Percentiles rank a stretch among this genome's conserved stretches.
Evolutionary conservation across 2,329 filamentous ascomycete species (phyloP).

Genomic region (Penicillium italicum): DNA sequence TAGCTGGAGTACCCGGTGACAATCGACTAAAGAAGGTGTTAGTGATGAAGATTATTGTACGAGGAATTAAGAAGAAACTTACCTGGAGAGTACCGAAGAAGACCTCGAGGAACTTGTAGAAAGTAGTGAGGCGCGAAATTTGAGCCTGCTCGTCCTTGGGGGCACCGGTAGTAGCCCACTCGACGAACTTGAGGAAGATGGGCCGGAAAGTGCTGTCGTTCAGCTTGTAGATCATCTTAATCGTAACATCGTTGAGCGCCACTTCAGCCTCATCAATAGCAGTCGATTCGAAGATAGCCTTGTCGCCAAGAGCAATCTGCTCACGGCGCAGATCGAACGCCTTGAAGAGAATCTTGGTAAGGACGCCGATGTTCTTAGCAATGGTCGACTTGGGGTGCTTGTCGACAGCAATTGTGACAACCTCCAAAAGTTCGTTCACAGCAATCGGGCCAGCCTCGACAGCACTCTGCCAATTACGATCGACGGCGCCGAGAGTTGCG

Average conservation of each 20-base stretch:
- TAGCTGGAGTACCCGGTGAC: conserved; percentile 90
- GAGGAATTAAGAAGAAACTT: conserved; percentile 11
- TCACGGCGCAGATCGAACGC: conserved; percentile 50
- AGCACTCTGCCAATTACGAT: conserved; percentile 68
- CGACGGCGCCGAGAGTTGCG: conserved; percentile 69
- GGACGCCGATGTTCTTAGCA: conserved; percentile 65
- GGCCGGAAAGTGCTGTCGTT: conserved; percentile 93
- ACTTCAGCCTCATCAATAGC: conserved; percentile 59
- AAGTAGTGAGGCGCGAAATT: conserved; percentile 64
- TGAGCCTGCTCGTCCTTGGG: conserved; percentile 59
- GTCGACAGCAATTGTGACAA: conserved; percentile 69
- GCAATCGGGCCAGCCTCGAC: conserved; percentile 61
- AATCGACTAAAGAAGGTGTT: conserved; percentile 57
- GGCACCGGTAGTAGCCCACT: conserved; percentile 66
- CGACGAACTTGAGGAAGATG: conserved; percentile 79
- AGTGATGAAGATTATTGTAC: background rate
- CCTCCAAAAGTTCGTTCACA: conserved; percentile 63
- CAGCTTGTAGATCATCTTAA: conserved; percentile 94
- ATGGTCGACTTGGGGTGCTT: conserved; percentile 74
- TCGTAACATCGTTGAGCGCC: conserved; percentile 63
- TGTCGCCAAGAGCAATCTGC: conserved; percentile 30
- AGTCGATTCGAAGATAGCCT: conserved; percentile 43
- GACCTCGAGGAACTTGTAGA: conserved; percentile 73
- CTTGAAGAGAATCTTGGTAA: conserved; percentile 61
- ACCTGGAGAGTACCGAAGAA: conserved; percentile 82